A percentile compares a stretch with the other conserved stretches of the same genome.
phyloP scores from a whole-genome alignment of 805 yeast species.

The Kodamaea laetipori region DNA sequence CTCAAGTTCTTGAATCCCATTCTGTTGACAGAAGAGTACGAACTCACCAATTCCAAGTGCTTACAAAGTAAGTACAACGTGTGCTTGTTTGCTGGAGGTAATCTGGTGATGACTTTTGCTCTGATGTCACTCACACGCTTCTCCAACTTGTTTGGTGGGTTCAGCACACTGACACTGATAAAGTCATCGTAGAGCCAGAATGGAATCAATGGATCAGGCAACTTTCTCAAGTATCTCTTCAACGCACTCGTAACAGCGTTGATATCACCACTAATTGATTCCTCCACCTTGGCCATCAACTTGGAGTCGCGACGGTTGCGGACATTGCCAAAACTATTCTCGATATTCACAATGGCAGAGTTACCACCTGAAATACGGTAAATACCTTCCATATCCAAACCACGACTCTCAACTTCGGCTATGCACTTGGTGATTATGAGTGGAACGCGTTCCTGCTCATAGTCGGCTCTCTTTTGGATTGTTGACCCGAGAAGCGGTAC shows the following conservation, averaged over 20 bases:
- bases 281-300: conserved; percentile 33
- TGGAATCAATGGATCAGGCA: conserved; percentile 85
- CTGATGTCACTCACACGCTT: conserved; percentile 45
- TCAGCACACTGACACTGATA: conserved; percentile 51
- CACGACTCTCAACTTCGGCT: conserved; percentile 74
- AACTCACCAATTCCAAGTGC: conserved; percentile 66
- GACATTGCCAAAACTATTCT: conserved; percentile 40
- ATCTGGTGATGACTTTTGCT: conserved; percentile 42
- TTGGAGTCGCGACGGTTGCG: conserved; percentile 35
- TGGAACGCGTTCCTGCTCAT: conserved; percentile 69
- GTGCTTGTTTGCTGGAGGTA: conserved; percentile 70
- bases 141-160: conserved; percentile 25
- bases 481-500: conserved; percentile 51
- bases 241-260: conserved; percentile 85
- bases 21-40: conserved; percentile 57
- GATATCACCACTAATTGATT: conserved; percentile 63
- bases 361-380: conserved; percentile 88
- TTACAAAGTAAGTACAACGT: conserved; percentile 57
- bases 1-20: conserved; percentile 85
- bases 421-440: conserved; percentile 70
- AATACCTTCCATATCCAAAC: conserved; percentile 79
- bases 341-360: conserved; percentile 58
- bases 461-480: conserved; percentile 60
- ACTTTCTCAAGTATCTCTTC: conserved; percentile 80
- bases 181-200: conserved; percentile 66